Evolutionary conservation across 202 grass and related monocot species (phyloP), one percentile per base, ranked within the genome.

Genomic region (Musa balbisiana): DNA sequence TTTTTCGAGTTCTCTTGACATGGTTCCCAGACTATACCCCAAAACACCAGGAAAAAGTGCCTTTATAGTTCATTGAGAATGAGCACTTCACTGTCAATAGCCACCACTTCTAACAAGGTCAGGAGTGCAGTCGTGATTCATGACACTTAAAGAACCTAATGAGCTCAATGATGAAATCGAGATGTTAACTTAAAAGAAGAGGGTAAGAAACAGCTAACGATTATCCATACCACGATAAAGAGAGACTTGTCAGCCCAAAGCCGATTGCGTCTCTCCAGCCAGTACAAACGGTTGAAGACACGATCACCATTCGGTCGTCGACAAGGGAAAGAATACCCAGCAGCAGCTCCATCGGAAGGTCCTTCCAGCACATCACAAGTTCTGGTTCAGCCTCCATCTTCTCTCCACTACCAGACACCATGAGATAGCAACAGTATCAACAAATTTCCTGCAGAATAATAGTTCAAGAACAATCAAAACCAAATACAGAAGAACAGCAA

Each of bases 261-360:
- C 78, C 80, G 64, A 97, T 59, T 1, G 88, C 81, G 72, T 91
- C 90, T 72, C 86, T 89, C 90, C 93, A 97, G 3, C 90, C 84
- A 2, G 86, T 91, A 84, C 93, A 97, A 64, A 97, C 93, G 77
- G 88, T 77, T 3, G 83, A 91, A 56, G 88, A 84, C 9, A 91
- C 90, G 53, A 93, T 84, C 16, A 86, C 59, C 70, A 82, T 87
- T 59, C 83, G 80, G 13, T 92, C 81, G 73, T 91, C 86, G 4
- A 75, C 53, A 10, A 89, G 53, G 9, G 86, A 89, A 62, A 89
- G 73, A 33, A 97, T 91, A 62, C 88, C 21, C 79, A 93, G 77
- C 12, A 97, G 78, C 15, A 97, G 78, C 76, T 97, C 93, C 84
- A 91, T 81, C 27, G 90, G 93, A 56, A 97, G 90, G 76, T 97